These are phyloP conservation scores for Cryomyces antarcticus DNA, from an alignment of 495 filamentous ascomycete species.

Conservation along the genomic window DNA sequence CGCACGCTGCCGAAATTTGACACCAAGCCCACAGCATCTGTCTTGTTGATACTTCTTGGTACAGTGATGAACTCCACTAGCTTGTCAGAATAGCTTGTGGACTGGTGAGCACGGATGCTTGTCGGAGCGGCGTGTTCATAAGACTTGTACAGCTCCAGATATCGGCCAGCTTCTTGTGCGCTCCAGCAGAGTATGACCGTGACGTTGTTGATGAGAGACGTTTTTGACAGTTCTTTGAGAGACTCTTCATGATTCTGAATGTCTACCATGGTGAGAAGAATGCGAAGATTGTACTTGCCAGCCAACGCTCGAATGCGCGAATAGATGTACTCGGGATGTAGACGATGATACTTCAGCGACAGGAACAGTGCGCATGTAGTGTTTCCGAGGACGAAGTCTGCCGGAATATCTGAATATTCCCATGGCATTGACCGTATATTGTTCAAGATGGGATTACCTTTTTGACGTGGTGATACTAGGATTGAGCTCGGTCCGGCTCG, in stretches of 20 bases:
- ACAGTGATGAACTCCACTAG: conserved; percentile 87
- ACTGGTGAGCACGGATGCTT: conserved; percentile 64
- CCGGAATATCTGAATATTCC: conserved; percentile 90
- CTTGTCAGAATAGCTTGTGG: conserved; percentile 63
- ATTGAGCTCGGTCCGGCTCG: conserved; percentile 56
- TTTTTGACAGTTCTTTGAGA: conserved; percentile 70
- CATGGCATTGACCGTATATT: conserved; percentile 67
- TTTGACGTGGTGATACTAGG: conserved; percentile 68
- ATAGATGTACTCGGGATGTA: conserved; percentile 97
- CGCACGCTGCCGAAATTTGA: conserved; percentile 72
- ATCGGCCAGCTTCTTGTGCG: conserved; percentile 76
- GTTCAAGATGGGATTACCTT: conserved; percentile 84
- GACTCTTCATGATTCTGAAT: conserved; percentile 69
- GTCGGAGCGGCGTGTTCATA: conserved; percentile 70
- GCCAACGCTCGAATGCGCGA: conserved; percentile 63
- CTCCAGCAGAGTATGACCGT: conserved; percentile 89
- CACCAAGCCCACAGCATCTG: conserved; percentile 73
- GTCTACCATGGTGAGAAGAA: conserved; percentile 81
- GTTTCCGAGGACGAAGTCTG: conserved; percentile 73
- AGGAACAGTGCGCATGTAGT: conserved; percentile 88
- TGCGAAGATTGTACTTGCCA: conserved; percentile 62
- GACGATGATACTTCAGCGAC: conserved; percentile 87
- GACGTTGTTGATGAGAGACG: conserved; percentile 73
- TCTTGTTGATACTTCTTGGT: conserved; percentile 79
- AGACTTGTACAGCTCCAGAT: conserved; percentile 83